Base-by-base conservation (phyloP, 2,329 filamentous ascomycete species). In the Paecilomyces sp. region DNA sequence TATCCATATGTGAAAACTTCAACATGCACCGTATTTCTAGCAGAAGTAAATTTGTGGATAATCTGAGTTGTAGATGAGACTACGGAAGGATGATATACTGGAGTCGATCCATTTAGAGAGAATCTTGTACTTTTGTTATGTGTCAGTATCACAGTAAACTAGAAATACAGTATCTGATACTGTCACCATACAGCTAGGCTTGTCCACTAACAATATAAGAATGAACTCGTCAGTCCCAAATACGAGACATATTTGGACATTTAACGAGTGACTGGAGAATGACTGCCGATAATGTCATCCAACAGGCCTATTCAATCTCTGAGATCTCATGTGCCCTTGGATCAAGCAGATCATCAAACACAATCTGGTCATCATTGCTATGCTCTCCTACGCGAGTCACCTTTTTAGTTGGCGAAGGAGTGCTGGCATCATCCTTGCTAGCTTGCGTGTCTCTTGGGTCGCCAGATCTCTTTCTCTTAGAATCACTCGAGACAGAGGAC, bases 391-490 rank as follows among this genome's bases (percentile, higher is more conserved):
- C 28, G 2, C 57, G 64, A 56, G 64, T 62, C 12, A 68, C 55
- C 56, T 67, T 66, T 55, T 67, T 66, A 12, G 64, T 62, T 6
- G 67, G 64, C 9, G 65, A 63, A 33, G 63, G 50, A 4, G 62
- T 33, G 6, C 58, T 34, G 1, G 62, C 33, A 53, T 64, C 64
- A 34, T 61, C 65, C 50, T 66, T 69, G 59, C 52, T 18, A 64
- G 54, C 33, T 60, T 63, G 25, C 55, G 52, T 28, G 56, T 57
- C 53, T 70, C 67, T 24, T 61, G 55, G 11, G 58, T 57, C 62
- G 3, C 59, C 41, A 5, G 69, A 67, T 55, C 64, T 63, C 60
- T 67, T 69, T 33, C 66, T 63, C 60, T 66, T 69, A 28, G 66
- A 62, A 3, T 69, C 69, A 51, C 59, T 62, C 15, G 66, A 65